Percentiles rank a stretch among this genome's conserved stretches.
phyloP scores from a whole-genome alignment of 441 rosid species.

The Brassica hybrid region DNA sequence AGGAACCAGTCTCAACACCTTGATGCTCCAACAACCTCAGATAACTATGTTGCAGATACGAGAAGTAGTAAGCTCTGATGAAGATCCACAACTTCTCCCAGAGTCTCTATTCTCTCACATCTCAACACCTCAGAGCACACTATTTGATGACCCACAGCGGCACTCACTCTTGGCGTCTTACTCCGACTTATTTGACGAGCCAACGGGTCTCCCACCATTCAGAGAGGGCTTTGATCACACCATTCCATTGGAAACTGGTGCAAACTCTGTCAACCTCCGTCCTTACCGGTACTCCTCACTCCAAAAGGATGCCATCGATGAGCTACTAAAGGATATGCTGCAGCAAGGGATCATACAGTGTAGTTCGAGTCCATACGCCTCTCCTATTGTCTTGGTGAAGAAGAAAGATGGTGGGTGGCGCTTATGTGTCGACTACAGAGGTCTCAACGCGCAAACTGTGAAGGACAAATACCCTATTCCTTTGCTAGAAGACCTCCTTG shows the following conservation, averaged over 20 bases:
- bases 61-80: not conserved
- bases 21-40: not conserved
- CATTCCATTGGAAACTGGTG: not conserved
- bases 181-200: not conserved
- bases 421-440: too few relatives aligned
- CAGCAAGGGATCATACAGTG: not conserved
- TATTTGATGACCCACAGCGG: not conserved
- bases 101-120: not conserved
- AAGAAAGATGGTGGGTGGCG: too few relatives aligned
- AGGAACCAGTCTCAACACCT: not conserved
- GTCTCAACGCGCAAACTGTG: too few relatives aligned
- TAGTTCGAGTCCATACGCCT: not conserved
- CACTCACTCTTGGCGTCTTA: not conserved
- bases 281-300: not conserved
- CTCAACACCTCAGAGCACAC: not conserved
- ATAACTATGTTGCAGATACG: not conserved
- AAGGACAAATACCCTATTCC: too few relatives aligned
- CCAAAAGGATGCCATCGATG: not conserved
- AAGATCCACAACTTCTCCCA: not conserved
- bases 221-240: not conserved
- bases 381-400: not conserved
- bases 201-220: not conserved
- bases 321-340: not conserved
- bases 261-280: not conserved
- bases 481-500: too few relatives aligned